Evolutionary conservation across 768 basidiomycete genomes (phyloP).

Genomic region (Boletus huronensis): DNA sequence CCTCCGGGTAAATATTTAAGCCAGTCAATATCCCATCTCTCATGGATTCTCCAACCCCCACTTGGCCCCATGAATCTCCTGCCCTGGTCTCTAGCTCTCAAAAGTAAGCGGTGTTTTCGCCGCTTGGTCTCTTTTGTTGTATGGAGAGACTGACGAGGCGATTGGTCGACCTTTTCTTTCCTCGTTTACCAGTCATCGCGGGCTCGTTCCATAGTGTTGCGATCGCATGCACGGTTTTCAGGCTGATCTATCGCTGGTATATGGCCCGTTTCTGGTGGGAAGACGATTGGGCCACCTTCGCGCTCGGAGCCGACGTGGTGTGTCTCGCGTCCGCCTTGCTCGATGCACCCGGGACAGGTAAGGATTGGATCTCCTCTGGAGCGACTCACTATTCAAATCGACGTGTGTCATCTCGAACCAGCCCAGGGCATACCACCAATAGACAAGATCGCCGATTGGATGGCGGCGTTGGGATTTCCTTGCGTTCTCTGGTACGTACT

Average conservation of each 20-base stretch:
- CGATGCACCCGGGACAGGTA: neutral
- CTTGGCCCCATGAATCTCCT: neutral
- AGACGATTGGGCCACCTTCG: constrained; percentile 24
- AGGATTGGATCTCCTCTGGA: neutral
- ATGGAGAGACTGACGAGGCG: neutral
- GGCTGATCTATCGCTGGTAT: constrained; percentile 20
- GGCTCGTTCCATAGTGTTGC: constrained; percentile 18
- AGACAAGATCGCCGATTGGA: constrained; percentile 10
- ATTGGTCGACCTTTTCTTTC: neutral
- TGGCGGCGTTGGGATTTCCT: constrained; percentile 9
- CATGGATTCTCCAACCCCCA: neutral
- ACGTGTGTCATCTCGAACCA: neutral
- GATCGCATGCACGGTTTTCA: constrained; percentile 23
- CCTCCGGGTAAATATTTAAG: neutral
- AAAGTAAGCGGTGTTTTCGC: constrained; percentile 5
- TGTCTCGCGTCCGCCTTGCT: constrained; percentile 13
- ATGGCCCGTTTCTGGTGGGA: constrained; percentile 30
- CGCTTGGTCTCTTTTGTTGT: neutral
- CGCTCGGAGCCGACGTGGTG: constrained; percentile 16
- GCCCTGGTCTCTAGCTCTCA: constrained; percentile 11
- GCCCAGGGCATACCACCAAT: neutral
- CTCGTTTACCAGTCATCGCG: constrained; percentile 13
- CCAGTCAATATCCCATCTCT: too few species aligned
- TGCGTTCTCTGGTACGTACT: constrained; percentile 20
- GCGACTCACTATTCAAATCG: neutral